A percentile compares a stretch with the other conserved stretches of the same genome.
phyloP scores from a whole-genome alignment of 2,329 filamentous ascomycete genomes.

The Colletotrichum sp. region DNA sequence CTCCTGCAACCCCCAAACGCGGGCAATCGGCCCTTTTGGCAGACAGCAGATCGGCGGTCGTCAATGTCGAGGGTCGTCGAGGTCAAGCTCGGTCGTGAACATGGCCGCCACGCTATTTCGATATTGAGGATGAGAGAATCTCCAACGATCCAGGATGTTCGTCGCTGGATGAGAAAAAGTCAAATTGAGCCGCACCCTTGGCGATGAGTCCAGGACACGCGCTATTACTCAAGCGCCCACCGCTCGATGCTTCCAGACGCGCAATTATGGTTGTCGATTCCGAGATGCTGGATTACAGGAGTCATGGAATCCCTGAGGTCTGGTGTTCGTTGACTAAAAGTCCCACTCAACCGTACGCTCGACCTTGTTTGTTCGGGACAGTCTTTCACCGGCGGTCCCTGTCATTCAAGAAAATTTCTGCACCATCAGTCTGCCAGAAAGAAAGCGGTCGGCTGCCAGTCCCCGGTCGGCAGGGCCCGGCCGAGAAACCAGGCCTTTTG shows the following conservation, averaged over 20 bases:
- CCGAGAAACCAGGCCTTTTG: neutral
- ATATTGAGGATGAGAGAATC: neutral
- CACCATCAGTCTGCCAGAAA: neutral
- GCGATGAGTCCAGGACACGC: neutral
- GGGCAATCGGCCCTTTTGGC: neutral
- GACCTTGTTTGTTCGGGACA: neutral
- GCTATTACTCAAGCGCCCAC: slow-evolving; percentile 1
- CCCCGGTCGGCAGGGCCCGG: neutral
- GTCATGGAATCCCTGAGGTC: neutral
- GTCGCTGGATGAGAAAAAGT: neutral
- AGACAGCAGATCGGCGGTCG: neutral
- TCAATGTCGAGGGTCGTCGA: neutral
- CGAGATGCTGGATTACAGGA: neutral
- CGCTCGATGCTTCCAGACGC: neutral
- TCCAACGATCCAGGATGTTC: neutral
- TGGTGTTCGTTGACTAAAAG: slow-evolving; percentile 1
- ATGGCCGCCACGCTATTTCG: slow-evolving; percentile 10
- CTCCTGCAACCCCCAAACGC: neutral
- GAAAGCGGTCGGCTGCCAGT: neutral
- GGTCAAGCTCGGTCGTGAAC: neutral
- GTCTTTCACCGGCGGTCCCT: slow-evolving; percentile 5
- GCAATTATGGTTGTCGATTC: neutral
- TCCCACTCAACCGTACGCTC: neutral
- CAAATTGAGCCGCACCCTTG: slow-evolving; percentile 9
- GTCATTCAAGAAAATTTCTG: neutral